Base-by-base conservation (phyloP, 176 grass and related monocot species). In the Dendrocalamus sinicus region DNA sequence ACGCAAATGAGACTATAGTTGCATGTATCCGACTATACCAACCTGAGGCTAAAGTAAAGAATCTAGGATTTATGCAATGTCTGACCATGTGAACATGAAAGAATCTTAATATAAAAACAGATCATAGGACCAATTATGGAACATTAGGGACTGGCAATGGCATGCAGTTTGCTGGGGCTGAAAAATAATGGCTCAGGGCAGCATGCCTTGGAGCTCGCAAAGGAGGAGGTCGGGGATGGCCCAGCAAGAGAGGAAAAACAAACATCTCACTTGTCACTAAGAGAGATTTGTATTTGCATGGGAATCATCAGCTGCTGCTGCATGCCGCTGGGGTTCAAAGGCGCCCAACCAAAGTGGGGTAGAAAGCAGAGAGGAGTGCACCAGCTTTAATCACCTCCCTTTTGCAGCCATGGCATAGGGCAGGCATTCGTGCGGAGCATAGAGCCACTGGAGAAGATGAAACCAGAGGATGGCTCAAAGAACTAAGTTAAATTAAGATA, bases 331-430 rank as follows among this genome's bases (percentile, higher is more conserved):
- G 3, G 44, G 54, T 59, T 91, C 72, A 75, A 84, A 83, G 86
- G 77, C 44, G 41, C 26, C 52, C 46, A 70, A 20, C 70, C 74
- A 55, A 67, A 79, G 90, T 73, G 64, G 81, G 68, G 76, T 78
- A 86, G 59, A 69, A 24, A 76, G 50, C 67, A 40, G 50, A 73
- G 75, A 30, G 20, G 77, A 51, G 71, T 44, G 57, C 78, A 61
- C 66, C 82, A 44, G 30, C 86, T 82, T 89, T 91, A 81, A 83
- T 90, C 86, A 79, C 69, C 69, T 1, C 67, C 13, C 78, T 76
- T 83, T 82, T 40, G 9, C 79, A 63, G 83, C 70, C 77, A 69
- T 24, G 79, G 45, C 75, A 37, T 72, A 46, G 65, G 44, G 32
- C 28, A 82, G 53, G n/a, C 78, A 43, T 90, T 77, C 72, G 72